Conservation (phyloP, 495 filamentous ascomycete genomes). For the Hypomontagnella submonticulosa region DNA sequence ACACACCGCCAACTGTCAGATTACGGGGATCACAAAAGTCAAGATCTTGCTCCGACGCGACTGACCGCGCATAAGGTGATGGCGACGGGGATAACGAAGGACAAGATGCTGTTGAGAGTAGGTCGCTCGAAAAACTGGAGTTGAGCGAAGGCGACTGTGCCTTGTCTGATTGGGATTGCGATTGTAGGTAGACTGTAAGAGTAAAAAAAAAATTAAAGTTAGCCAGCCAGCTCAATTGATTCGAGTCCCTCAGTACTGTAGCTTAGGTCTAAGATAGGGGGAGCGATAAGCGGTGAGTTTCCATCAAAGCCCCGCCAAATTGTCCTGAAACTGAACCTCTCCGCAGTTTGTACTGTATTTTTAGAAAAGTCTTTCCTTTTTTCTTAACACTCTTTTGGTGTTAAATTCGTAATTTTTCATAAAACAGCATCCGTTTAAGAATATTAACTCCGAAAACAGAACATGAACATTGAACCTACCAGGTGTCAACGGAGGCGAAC, state of each 20-base stretch:
- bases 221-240: constrained; percentile 36
- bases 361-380: constrained; percentile 6
- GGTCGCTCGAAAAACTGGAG: constrained; percentile 72
- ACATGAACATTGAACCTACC: constrained; percentile 76
- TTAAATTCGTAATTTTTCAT: constrained; percentile 10
- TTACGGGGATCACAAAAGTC: constrained; percentile 96
- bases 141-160: constrained; percentile 63
- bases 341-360: constrained; percentile 18
- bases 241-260: neutral
- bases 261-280: constrained; percentile 36
- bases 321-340: constrained; percentile 9
- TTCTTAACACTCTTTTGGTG: constrained; percentile 7
- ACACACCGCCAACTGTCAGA: constrained; percentile 76
- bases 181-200: constrained; percentile 81
- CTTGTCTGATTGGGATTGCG: constrained; percentile 51
- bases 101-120: constrained; percentile 77
- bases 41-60: constrained; percentile 73
- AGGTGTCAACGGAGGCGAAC: constrained; percentile 91
- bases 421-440: constrained; percentile 5
- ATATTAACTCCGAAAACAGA: constrained; percentile 37
- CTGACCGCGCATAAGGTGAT: constrained; percentile 79
- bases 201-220: constrained; percentile 45
- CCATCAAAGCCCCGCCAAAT: constrained; percentile 33
- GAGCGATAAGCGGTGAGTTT: constrained; percentile 47
- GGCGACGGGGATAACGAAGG: constrained; percentile 87